A percentile compares a stretch with the other conserved stretches of the same genome.
Conservation (phyloP, 1,139 yeast genomes). For the Scheffersomyces lignicola region DNA sequence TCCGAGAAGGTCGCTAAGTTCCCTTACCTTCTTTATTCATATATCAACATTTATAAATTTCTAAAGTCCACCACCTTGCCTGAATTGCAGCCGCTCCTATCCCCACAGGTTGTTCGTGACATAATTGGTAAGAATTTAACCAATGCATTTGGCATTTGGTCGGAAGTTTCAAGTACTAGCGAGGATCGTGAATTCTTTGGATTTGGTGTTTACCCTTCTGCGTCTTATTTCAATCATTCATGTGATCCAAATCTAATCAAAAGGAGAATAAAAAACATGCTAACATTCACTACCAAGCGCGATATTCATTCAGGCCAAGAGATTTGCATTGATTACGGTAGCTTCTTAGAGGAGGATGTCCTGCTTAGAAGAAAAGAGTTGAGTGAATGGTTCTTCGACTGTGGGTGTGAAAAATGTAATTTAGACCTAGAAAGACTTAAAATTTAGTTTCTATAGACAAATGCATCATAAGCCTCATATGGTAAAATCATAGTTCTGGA, state of each 20-base stretch:
- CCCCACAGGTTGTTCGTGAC: conserved; percentile 41
- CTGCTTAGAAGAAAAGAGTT: conserved; percentile 44
- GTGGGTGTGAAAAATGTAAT: conserved; percentile 53
- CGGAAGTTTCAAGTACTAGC: conserved; percentile 30
- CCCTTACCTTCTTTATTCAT: conserved; percentile 53
- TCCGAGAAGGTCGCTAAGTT: conserved; percentile 45
- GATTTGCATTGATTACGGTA: conserved; percentile 64
- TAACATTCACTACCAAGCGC: conserved; percentile 25
- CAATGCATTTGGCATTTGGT: conserved; percentile 80
- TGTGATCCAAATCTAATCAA: conserved; percentile 53
- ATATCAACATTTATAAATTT: conserved; percentile 52
- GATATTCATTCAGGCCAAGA: conserved; percentile 47
- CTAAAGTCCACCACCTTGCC: conserved; percentile 43
- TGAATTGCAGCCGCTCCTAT: conserved; percentile 36
- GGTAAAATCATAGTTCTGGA: conserved; percentile 46
- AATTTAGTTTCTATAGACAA: not conserved
- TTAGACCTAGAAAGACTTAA: conserved; percentile 8
- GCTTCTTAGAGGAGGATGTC: conserved; percentile 43
- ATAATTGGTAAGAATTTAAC: conserved; percentile 65
- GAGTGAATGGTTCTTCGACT: conserved; percentile 61
- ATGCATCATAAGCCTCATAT: conserved; percentile 4
- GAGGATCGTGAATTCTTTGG: conserved; percentile 66
- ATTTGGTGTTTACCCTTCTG: conserved; percentile 64
- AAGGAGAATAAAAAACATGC: conserved; percentile 19
- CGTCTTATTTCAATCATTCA: conserved; percentile 71